Base-by-base conservation (phyloP, 345 rosid species). In the Brassica cretica region DNA sequence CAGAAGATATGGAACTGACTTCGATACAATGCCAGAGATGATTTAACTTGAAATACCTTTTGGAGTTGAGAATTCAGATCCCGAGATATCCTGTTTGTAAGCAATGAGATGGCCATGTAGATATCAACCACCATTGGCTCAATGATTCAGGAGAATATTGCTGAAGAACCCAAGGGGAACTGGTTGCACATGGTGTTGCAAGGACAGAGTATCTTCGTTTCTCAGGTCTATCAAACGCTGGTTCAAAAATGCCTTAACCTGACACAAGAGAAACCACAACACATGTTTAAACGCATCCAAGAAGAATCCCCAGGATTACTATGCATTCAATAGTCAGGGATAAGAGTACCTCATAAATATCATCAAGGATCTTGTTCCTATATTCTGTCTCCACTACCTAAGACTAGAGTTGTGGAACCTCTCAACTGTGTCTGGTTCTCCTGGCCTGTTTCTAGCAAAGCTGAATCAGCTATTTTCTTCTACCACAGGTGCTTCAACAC, bases 141-240 rank as follows among this genome's bases (percentile, higher is more conserved):
- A 14, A 93, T 88, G 71, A 82, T 88, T 95, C 97, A 10, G 94
- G 87, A 32, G 91, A 56, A 82, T 91, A 89, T 77, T 91, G 97
- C 89, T 90, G 99, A 55, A 95, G 84, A 78, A 95, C 91, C 87
- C 91, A 80, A 27, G 99, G 90, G 79, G 96, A 82, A 88, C 93
- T 61, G 99, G 86, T 81, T 92, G 98, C 70, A 90, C 92, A 86
- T 89, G 97, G 85, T 92, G 93, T 82, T 88, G 92, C 88, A 95
- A 81, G 67, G 99, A 89, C 81, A 91, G 72, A 30, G 97, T 89
- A 77, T 92, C 99, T 78, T 78, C 88, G 66, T 85, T 87, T 77
- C 79, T 89, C 78, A 91, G 82, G 81, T 91, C 99, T 66, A 83
- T 85, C 86, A 85, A 76, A 55, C 94, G 88, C 78, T 93, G 97